Evolutionary conservation across 176 grass and related monocot species (phyloP).

Genomic region (Poa pratensis): DNA sequence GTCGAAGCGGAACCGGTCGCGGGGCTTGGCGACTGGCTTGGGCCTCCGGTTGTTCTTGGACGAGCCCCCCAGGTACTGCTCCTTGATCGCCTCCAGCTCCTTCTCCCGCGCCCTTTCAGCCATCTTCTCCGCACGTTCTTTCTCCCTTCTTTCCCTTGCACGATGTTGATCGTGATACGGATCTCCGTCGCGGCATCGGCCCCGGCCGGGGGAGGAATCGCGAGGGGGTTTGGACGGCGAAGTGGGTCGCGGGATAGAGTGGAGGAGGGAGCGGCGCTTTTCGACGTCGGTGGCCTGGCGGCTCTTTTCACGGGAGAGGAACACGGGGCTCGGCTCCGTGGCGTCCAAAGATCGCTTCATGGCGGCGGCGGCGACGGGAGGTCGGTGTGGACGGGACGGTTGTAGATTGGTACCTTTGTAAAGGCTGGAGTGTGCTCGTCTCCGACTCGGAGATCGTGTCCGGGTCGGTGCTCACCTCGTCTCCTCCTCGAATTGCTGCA

Average conservation of each 20-base stretch:
- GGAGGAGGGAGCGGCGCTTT: conserved; percentile 54
- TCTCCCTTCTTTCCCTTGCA: conserved; percentile 52
- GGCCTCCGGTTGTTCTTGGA: conserved; percentile 59
- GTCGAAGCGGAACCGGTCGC: conserved; percentile 84
- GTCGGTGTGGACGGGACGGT: not conserved
- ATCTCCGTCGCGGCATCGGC: not conserved
- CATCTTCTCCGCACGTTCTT: conserved; percentile 64
- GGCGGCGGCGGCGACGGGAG: conserved; percentile 26
- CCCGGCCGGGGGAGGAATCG: conserved; percentile 6
- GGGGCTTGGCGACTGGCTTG: conserved; percentile 86
- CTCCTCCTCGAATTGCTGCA: too few species aligned
- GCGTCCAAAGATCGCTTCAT: conserved; percentile 71
- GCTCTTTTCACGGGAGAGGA: conserved; percentile 66
- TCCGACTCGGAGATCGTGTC: too few species aligned
- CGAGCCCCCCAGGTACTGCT: conserved; percentile 78
- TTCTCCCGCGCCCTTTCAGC: conserved; percentile 75
- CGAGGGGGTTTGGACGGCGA: conserved; percentile 19
- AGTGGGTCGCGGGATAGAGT: conserved; percentile 37
- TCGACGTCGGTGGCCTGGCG: conserved; percentile 71
- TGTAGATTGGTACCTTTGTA: not conserved
- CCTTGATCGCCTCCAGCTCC: conserved; percentile 85
- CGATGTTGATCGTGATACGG: conserved; percentile 17
- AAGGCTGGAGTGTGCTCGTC: not conserved
- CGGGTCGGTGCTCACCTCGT: too few species aligned
- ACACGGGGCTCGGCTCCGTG: conserved; percentile 55